A percentile compares a stretch with the other conserved stretches of the same genome.
Evolutionary conservation across 2,329 filamentous ascomycete genomes (phyloP).

Genomic region (Aspergillus arachidicola): DNA sequence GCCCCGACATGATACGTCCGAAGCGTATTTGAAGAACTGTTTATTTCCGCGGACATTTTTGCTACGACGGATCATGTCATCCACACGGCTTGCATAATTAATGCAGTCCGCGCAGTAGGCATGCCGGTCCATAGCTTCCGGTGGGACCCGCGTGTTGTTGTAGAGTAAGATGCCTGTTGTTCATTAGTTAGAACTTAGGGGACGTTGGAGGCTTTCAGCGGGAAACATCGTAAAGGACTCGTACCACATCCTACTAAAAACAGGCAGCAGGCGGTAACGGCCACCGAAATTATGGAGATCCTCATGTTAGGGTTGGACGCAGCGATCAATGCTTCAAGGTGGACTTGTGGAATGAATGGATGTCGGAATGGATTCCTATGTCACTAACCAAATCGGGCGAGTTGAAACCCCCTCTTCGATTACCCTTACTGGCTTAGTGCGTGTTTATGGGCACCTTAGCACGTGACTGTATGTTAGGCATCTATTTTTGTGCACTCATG

Average conservation of each 20-base stretch:
- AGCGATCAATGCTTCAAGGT: neutral
- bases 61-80: constrained; percentile 12
- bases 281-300: neutral
- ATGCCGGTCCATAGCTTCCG: constrained; percentile 7
- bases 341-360: neutral
- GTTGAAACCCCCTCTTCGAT: neutral
- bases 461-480: neutral
- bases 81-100: constrained; percentile 16
- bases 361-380: neutral
- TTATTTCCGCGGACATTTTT: constrained; percentile 11
- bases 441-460: neutral
- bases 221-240: neutral
- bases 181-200: neutral
- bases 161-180: neutral
- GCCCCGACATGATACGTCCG: constrained; percentile 18
- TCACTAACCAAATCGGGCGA: neutral
- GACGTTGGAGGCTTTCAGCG: neutral
- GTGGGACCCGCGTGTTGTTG: neutral
- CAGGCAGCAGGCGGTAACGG: neutral
- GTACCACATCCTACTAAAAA: neutral
- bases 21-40: constrained; percentile 19
- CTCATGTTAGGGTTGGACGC: neutral
- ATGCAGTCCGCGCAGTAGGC: constrained; percentile 20
- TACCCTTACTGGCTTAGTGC: neutral
- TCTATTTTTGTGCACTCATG: neutral